Conservation (phyloP, 108 stramenopile species). For the Fistulifera solaris region DNA sequence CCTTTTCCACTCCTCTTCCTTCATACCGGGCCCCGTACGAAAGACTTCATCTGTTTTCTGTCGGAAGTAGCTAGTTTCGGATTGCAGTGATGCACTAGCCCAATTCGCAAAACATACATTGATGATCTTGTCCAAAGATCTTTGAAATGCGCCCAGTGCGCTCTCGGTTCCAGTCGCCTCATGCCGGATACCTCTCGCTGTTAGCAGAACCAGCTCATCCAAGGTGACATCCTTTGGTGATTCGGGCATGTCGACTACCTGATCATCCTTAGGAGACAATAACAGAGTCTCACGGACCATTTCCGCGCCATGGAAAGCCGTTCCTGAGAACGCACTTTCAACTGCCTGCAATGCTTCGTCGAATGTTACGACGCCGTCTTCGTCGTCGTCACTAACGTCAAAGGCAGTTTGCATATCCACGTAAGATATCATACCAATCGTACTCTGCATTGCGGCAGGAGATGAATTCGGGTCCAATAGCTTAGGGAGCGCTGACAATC, state of each 20-base stretch:
- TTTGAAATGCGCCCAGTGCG: slow-evolving; percentile 80
- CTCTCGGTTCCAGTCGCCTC: slow-evolving; percentile 55
- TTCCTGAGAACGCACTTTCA: slow-evolving; percentile 83
- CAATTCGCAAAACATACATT: slow-evolving; percentile 58
- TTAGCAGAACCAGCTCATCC: slow-evolving; percentile 65
- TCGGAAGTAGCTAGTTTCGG: slow-evolving; percentile 18
- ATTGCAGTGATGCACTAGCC: slow-evolving; percentile 44
- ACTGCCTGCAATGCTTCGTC: slow-evolving; percentile 85
- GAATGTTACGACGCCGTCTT: slow-evolving; percentile 79
- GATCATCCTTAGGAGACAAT: slow-evolving; percentile 21
- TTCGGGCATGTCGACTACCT: slow-evolving; percentile 8
- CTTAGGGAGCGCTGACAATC: slow-evolving; percentile 61
- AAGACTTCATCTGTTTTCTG: slow-evolving; percentile 30
- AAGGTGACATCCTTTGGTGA: slow-evolving; percentile 53
- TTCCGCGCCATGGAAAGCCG: slow-evolving; percentile 78
- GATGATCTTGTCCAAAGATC: slow-evolving; percentile 65
- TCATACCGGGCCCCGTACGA: slow-evolving; percentile 27
- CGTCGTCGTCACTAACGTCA: slow-evolving; percentile 81
- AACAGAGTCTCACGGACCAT: slow-evolving; percentile 80
- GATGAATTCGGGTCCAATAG: slow-evolving; percentile 69
- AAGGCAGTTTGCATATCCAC: slow-evolving; percentile 72
- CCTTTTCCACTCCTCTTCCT: slow-evolving; percentile 60
- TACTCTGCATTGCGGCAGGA: slow-evolving; percentile 47
- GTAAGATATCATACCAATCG: slow-evolving; percentile 70
- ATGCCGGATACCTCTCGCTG: slow-evolving; percentile 77